Percentiles rank a stretch among this genome's conserved stretches.
Evolutionary conservation across 768 basidiomycete species (phyloP).

Genomic region (Leccinellum rugosiceps): DNA sequence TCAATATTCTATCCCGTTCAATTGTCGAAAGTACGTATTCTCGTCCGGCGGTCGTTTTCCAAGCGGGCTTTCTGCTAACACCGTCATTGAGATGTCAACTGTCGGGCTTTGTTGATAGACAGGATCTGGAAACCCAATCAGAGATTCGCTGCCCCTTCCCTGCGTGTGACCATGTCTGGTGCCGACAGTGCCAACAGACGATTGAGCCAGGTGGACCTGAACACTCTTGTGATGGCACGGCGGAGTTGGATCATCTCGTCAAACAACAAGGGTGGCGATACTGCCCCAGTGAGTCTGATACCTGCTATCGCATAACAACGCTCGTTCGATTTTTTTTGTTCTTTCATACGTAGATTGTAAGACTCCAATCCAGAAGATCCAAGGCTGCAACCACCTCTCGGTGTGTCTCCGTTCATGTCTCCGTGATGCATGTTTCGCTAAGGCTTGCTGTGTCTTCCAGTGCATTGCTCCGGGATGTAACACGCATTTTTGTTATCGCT

Average conservation of each 20-base stretch:
- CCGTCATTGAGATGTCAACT: slow-evolving; percentile 42
- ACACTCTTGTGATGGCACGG: slow-evolving; percentile 58
- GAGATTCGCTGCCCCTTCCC: slow-evolving; percentile 50
- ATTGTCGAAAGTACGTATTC: slow-evolving; percentile 47
- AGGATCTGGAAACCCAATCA: slow-evolving; percentile 39
- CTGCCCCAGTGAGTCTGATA: slow-evolving; percentile 53
- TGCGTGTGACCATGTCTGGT: slow-evolving; percentile 53
- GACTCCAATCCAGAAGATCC: slow-evolving; percentile 48
- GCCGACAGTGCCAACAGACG: slow-evolving; percentile 52
- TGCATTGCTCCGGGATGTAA: slow-evolving; percentile 58
- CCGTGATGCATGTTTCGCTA: neutral
- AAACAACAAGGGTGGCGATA: slow-evolving; percentile 54
- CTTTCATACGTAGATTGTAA: slow-evolving; percentile 34
- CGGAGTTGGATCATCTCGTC: slow-evolving; percentile 53
- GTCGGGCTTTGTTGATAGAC: slow-evolving; percentile 49
- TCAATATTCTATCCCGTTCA: slow-evolving; percentile 38
- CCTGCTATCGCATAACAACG: neutral
- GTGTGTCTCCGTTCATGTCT: slow-evolving; percentile 31
- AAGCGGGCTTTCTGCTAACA: neutral
- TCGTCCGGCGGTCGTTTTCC: neutral
- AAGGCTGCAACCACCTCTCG: slow-evolving; percentile 59
- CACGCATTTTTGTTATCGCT: slow-evolving; percentile 53
- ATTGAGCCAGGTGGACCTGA: slow-evolving; percentile 32
- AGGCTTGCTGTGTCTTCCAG: slow-evolving; percentile 25
- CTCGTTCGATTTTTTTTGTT: neutral